phyloP scores from a whole-genome alignment of 1,139 yeast species.

The Yarrowia galli region DNA sequence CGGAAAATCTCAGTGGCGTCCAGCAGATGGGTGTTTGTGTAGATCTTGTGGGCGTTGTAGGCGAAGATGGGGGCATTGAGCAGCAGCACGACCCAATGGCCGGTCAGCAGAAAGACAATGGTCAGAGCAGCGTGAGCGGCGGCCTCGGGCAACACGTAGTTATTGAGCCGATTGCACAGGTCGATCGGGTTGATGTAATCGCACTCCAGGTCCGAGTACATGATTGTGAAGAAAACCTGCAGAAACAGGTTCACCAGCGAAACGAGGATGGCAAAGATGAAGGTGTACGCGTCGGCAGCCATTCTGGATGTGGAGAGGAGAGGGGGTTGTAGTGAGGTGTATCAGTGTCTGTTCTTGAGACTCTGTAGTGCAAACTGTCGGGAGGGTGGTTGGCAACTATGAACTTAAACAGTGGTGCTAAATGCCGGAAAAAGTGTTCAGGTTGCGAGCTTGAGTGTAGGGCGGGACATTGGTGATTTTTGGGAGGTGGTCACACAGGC shows the following conservation, averaged over 20 bases:
- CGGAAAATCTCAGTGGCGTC: conserved; percentile 99
- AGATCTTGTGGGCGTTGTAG: conserved; percentile 50
- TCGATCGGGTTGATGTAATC: conserved; percentile 95
- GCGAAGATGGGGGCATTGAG: conserved; percentile 87
- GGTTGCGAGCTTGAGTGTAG: background rate
- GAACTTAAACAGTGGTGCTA: background rate
- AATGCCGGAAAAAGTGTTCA: conserved; percentile 2
- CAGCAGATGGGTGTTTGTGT: conserved; percentile 69
- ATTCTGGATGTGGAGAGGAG: background rate
- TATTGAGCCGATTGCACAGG: conserved; percentile 89
- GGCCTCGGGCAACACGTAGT: conserved; percentile 90
- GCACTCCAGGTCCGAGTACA: conserved; percentile 85
- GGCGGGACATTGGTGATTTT: too few species aligned
- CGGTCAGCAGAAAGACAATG: conserved; percentile 76
- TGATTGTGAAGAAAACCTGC: conserved; percentile 91
- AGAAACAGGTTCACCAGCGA: conserved; percentile 88
- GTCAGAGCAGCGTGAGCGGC: conserved; percentile 80
- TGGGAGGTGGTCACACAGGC: too few species aligned
- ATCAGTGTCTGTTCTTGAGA: too few species aligned
- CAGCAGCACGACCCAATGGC: conserved; percentile 91
- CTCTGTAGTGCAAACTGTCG: too few species aligned
- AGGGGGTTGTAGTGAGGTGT: background rate
- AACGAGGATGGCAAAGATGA: conserved; percentile 81
- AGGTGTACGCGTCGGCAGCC: conserved; percentile 46
- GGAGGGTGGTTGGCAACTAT: background rate